Base-by-base conservation (phyloP, 352 stramenopile species). In the Globisporangium recalcitrans region DNA sequence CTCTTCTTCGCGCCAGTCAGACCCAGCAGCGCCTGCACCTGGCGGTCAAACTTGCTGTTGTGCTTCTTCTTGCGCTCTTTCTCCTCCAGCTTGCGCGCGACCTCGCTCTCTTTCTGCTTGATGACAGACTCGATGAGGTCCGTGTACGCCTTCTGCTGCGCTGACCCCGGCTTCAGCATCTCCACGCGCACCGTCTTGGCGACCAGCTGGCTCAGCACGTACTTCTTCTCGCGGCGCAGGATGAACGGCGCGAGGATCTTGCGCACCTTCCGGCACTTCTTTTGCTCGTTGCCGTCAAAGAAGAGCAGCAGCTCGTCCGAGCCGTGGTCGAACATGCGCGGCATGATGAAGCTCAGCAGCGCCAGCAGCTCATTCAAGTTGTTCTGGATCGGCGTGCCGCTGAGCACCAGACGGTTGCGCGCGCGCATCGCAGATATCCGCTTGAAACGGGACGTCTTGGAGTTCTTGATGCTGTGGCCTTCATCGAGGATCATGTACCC, bases 161-260 rank as follows among this genome's bases (percentile, higher is more conserved):
- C 49, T 5, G 85, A 63, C 11, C 80, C 75, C 32, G 97, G 75
- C 32, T 88, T 75, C 1, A 99, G 65, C 62, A 92, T 84, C 67
- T 98, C 76, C 0, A 98, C 71, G 4, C 80, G 60, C 36, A 88
- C 73, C 3, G 76, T 97, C 68, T 98, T 97, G 2, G 83, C 56
- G 26, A 93, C 80, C 5, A 98, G 75, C 65, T 99, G 93, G 57
- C 78, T 82, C 48, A 99, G 75, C 21, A 99, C 97, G 60, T 98
- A 95, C 63, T 88, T 83, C 73, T 99, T 99, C 40, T 98, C 87
- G 27, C 97, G 85, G 9, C 97, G 77, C 42, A 99, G 75, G 9
- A 99, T 96, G 72, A 99, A 99, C 0, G 97, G 97, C n/a, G 92
- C 89, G 68, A 99, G 88, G 58, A 99, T 88, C 56, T 96, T 90